These are phyloP conservation scores for Coemansia asiatica DNA, from an alignment of 192 early-diverging fungal genomes.

Conservation along the genomic window DNA sequence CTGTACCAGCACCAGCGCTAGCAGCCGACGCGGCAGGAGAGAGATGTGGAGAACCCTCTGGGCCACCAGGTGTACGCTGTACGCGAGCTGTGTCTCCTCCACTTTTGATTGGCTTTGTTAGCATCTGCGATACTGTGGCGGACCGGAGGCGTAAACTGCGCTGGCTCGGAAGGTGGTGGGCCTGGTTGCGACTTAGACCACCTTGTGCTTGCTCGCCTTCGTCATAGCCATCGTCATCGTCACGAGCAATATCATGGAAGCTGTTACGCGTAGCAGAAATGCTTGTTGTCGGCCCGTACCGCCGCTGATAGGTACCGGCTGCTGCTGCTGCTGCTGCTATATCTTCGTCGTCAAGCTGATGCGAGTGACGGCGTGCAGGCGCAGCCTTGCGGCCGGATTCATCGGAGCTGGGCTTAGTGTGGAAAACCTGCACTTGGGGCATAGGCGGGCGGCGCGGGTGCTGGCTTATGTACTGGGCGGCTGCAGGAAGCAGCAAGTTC, in stretches of 20 bases:
- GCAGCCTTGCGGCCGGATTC: conserved; percentile 19
- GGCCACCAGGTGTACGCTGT: not conserved
- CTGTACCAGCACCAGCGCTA: not conserved
- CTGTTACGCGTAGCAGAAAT: not conserved
- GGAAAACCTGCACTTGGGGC: conserved; percentile 44
- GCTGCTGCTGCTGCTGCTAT: not conserved
- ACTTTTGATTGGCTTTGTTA: not conserved
- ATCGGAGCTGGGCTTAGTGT: conserved; percentile 24
- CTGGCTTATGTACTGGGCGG: conserved; percentile 54
- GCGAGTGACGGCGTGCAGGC: conserved; percentile 50
- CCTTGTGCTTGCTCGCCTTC: not conserved
- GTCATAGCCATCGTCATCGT: not conserved
- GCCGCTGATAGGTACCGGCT: not conserved
- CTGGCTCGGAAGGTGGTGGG: not conserved
- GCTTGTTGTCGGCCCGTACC: not conserved
- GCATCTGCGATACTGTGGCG: conserved; percentile 44
- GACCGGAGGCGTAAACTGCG: conserved; percentile 32
- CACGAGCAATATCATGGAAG: conserved; percentile 5
- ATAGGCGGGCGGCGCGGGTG: conserved; percentile 29
- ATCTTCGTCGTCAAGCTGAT: conserved; percentile 17
- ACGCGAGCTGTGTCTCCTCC: not conserved
- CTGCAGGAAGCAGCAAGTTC: conserved; percentile 47
- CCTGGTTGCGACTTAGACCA: not conserved
- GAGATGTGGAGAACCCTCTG: not conserved
- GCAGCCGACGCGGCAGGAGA: not conserved